Evolutionary conservation across 371 early-diverging fungal genomes (phyloP), one percentile per base, ranked within the genome.

Genomic region (Mortierella sp.): DNA sequence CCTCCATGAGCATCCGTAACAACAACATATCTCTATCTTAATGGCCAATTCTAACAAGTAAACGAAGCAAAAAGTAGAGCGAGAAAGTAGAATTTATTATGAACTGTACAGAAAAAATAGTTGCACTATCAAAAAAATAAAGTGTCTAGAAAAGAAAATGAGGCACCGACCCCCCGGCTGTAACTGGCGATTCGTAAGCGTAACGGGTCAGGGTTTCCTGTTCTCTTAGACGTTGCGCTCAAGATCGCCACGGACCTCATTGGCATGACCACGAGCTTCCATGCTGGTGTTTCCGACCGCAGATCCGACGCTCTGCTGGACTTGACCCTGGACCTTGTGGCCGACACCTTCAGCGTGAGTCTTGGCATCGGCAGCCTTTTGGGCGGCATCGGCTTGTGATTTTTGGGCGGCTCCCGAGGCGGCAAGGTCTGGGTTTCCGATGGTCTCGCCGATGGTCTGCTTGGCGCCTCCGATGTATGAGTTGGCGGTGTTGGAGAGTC

Each of bases 231-330:
- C 70, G 5, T 57, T 77, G 28, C 55, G 74, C 46, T 82, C 72
- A n/a, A 81, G 79, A n/a, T 88, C 74, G 28, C 91, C 90, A 40
- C 82, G 71, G 24, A 72, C 80, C 34, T 82, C 82, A 75, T 89
- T 88, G 37, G 87, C 71, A n/a, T 82, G 71, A 6, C 90, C 91
- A 72, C 88, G 77, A 28, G 88, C 77, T 75, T 90, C 71, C 82
- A 88, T 73, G 40, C 72, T 53, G 31, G 82, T 86, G 40, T 91
- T 89, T 46, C 88, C 88, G 16, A 88, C 70, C 26, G 80, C 69
- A 44, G 75, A 72, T 13, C 91, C 90, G 16, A 88, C 73, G 13
- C 76, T 86, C 55, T 90, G 86, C 82, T 90, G 89, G 51, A 83
- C 83, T 14, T 75, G 69, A 31, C 92, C 92, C 40, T 79, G 76